Evolutionary conservation across 768 basidiomycete genomes (phyloP), one percentile per base, ranked within the genome.

Genomic region (Kwoniella newhampshirensis): DNA sequence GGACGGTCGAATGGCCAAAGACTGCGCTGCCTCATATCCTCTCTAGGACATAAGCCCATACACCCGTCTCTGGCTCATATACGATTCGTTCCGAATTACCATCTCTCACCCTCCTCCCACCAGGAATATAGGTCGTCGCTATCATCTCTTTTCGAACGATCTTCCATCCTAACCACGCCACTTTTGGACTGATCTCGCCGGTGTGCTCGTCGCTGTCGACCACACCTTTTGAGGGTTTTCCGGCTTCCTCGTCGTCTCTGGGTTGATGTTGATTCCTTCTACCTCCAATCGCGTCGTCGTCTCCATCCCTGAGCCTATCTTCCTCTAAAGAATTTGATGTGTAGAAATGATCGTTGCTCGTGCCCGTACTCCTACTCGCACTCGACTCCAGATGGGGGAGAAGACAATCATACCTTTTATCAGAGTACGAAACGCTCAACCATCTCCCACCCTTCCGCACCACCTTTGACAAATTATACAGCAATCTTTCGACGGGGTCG

Each of bases 41-140:
- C 44, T 68, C 64, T 7, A 72, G 61, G 6, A 69, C 43, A 45
- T 69, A 69, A 2, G 40, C 49, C 64, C 65, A 72, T 2, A 64
- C 53, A 4, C 48, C 57, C 18, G 65, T 67, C 28, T 69, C 60
- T 17, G 70, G 70, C 40, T 62, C 63, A 52, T 63, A 65, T 5
- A 72, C 70, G 21, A 61, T 57, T 43, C 62, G 56, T 57, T 68
- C 51, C 54, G 58, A 30, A 21, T 56, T 48, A n/a, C 40, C 23
- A 51, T 9, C 4, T 46, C 44, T 7, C 13, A 59, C 28, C 4
- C n/a, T 5, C 27, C 43, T 39, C 4, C 57, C 57, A 20, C 46
- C 45, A 8, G 51, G 51, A n/a, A 59, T 53, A 36, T 40, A 46
- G 12, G 51, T 53, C 1, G 51, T 59, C 1, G 57, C 51, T 4